These are phyloP conservation scores for Aspergillus sojae DNA, from an alignment of 2,329 filamentous ascomycete species.

Conservation along the genomic window DNA sequence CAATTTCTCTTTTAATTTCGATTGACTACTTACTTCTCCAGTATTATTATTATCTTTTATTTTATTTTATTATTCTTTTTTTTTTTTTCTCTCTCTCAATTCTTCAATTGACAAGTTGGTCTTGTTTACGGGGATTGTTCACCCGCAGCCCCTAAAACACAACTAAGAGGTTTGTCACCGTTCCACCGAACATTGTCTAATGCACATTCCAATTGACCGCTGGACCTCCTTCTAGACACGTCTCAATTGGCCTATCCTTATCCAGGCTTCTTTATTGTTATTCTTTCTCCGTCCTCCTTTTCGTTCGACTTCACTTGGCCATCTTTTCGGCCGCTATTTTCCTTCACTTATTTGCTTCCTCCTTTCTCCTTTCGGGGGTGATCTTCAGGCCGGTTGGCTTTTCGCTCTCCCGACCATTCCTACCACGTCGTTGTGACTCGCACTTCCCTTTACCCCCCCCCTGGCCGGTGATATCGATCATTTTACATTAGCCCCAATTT, in stretches of 20 bases:
- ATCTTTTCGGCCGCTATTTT: conserved; percentile 11
- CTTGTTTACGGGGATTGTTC: conserved; percentile 4
- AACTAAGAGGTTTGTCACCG: conserved; percentile 21
- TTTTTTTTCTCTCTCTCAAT: too few relatives aligned
- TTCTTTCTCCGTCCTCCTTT: conserved; percentile 19
- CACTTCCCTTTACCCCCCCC: conserved; percentile 18
- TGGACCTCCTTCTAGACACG: conserved; percentile 31
- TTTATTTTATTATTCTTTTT: not conserved
- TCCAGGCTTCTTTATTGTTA: conserved; percentile 23
- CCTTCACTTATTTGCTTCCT: conserved; percentile 4
- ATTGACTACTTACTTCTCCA: not conserved
- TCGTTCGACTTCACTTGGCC: conserved; percentile 17
- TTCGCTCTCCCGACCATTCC: conserved; percentile 18
- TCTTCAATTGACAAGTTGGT: conserved; percentile 2
- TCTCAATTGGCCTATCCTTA: conserved; percentile 24
- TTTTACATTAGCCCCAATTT: conserved; percentile 48
- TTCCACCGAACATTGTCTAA: conserved; percentile 29
- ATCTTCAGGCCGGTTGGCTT: conserved; percentile 19
- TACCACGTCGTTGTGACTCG: conserved; percentile 37
- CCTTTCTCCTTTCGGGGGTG: conserved; percentile 22
- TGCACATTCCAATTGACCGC: conserved; percentile 38
- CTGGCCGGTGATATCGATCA: conserved; percentile 22
- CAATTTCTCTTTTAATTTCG: not conserved
- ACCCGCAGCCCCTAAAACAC: conserved; percentile 18
- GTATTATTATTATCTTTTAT: not conserved